phyloP scores from a whole-genome alignment of 139 green algal species.

The Deuterostichococcus epilithicus region DNA sequence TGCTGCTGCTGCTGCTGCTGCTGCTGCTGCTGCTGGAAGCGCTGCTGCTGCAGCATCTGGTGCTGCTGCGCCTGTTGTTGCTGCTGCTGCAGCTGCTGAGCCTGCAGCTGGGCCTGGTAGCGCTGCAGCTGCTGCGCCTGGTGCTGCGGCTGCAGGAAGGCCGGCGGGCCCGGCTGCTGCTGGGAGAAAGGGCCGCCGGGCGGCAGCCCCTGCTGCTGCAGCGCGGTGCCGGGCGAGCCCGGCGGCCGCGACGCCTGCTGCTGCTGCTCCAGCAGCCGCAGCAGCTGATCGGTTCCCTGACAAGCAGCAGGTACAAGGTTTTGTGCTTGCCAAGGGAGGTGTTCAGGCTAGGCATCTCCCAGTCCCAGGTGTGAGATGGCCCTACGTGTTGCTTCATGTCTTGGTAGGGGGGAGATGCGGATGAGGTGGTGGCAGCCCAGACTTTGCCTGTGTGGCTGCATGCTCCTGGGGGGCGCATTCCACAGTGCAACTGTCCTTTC shows the following conservation, averaged over 20 bases:
- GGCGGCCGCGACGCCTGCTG: not conserved
- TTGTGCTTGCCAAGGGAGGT: no score
- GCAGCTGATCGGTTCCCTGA: not conserved
- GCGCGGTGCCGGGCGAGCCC: no score
- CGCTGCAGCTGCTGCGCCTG: constrained; percentile 1
- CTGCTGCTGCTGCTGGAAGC: not conserved
- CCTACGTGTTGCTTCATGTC: no score
- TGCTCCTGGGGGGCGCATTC: no score
- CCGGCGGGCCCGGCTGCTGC: not conserved
- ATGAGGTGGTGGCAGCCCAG: no score
- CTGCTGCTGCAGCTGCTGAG: not conserved
- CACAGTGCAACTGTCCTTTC: no score
- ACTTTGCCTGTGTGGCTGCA: no score
- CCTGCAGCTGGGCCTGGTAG: not conserved
- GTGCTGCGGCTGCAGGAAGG: not conserved
- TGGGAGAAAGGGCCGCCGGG: no score
- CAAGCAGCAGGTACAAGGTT: no score
- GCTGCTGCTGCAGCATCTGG: not conserved
- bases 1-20: constrained; percentile 1
- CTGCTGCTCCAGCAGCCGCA: not conserved
- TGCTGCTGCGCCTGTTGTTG: not conserved
- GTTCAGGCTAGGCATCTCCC: no score
- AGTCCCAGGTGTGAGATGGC: no score
- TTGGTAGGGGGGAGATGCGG: no score
- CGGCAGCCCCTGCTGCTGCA: not conserved